Conservation (phyloP, 352 stramenopile genomes). For the Phytopythium sindhum region DNA sequence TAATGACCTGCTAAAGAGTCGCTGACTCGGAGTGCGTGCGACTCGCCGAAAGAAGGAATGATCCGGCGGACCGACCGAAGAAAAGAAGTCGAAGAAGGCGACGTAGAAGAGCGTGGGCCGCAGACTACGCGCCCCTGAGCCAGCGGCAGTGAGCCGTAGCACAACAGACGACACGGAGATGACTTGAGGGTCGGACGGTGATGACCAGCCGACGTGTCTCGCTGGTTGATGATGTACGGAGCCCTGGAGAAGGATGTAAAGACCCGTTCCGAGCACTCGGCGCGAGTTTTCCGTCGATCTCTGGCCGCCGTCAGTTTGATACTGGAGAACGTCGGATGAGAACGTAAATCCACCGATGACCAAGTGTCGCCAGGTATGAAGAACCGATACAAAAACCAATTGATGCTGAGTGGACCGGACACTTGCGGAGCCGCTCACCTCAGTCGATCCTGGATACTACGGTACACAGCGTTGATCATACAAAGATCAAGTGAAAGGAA, state of each 20-base stretch:
- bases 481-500: neutral
- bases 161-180: neutral
- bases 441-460: neutral
- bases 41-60: slow-evolving; percentile 1
- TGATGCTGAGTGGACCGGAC: neutral
- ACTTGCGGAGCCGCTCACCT: neutral
- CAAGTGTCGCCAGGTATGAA: neutral
- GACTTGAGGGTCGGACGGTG: neutral
- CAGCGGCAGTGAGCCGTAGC: neutral
- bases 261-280: neutral
- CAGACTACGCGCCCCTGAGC: neutral
- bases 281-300: neutral
- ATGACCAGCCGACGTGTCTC: neutral
- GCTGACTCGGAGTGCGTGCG: neutral
- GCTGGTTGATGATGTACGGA: neutral
- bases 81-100: neutral
- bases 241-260: neutral
- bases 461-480: neutral
- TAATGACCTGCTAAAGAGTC: slow-evolving; percentile 9
- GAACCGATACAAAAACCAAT: neutral
- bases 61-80: neutral
- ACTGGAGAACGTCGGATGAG: neutral
- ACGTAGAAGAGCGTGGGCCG: neutral
- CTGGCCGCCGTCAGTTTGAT: neutral
- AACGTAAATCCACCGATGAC: neutral